Conservation (phyloP, 2,329 filamentous ascomycete species). For the Dryadomyces quercus-mongolicae region DNA sequence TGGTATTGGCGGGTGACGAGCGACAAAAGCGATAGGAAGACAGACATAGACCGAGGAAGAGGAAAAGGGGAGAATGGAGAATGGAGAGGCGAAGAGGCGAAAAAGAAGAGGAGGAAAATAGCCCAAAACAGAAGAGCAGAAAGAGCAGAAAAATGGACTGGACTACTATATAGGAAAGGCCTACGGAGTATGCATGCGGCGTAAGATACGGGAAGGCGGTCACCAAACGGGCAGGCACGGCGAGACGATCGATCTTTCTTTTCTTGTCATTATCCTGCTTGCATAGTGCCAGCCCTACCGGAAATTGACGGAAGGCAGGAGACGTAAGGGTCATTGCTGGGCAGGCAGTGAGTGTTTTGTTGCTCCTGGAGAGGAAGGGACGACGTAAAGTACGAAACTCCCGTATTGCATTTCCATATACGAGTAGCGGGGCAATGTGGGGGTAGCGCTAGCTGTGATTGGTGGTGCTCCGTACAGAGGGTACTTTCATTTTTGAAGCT, state of each 20-base stretch:
- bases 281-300: neutral
- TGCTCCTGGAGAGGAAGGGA: neutral
- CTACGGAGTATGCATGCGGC: too few relatives aligned
- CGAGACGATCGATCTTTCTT: neutral
- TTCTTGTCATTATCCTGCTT: too few relatives aligned
- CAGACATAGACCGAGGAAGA: too few relatives aligned
- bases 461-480: too few relatives aligned
- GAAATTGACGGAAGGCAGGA: neutral
- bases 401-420: too few relatives aligned
- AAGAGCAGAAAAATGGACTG: neutral
- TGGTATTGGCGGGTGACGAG: conserved; percentile 1
- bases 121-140: neutral
- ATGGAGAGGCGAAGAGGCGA: neutral
- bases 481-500: too few relatives aligned
- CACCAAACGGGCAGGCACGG: neutral
- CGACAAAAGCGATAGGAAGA: neutral
- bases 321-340: neutral
- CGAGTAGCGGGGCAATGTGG: neutral
- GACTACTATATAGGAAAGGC: too few relatives aligned
- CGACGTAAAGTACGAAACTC: too few relatives aligned
- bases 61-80: neutral
- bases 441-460: neutral
- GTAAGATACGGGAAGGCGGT: neutral
- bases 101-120: neutral
- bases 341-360: neutral